Conservation (phyloP, 768 basidiomycete genomes). For the Leccinellum albellum region DNA sequence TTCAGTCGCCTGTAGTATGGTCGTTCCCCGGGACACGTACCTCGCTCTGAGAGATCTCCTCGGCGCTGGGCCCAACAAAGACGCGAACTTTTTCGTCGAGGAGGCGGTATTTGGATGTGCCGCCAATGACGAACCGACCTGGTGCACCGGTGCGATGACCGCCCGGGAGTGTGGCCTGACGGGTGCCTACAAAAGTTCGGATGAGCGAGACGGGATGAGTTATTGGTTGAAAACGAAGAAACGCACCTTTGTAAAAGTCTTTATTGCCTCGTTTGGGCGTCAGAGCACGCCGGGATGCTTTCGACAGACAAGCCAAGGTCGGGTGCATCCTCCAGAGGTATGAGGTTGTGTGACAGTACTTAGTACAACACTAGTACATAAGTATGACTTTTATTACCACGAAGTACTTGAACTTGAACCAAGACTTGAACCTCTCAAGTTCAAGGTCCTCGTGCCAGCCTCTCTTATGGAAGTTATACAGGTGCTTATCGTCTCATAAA, state of each 20-base stretch:
- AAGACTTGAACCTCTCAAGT: no score
- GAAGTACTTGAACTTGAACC: background rate
- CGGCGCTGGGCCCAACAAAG: conserved; percentile 74
- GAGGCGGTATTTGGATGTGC: conserved; percentile 77
- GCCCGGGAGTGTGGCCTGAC: conserved; percentile 80
- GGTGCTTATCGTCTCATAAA: background rate
- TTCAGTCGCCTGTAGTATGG: background rate
- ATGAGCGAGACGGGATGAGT: background rate
- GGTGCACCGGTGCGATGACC: conserved; percentile 86
- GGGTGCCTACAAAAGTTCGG: conserved; percentile 51
- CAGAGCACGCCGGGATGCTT: conserved; percentile 79
- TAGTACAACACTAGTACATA: background rate
- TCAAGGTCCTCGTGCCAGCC: background rate
- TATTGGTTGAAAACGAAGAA: background rate
- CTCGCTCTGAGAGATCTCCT: conserved; percentile 53
- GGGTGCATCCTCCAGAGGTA: conserved; percentile 60
- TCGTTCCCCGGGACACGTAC: conserved; percentile 36
- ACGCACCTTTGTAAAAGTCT: conserved; percentile 92
- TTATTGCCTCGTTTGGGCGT: conserved; percentile 90
- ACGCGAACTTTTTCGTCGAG: conserved; percentile 80
- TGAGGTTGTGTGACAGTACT: background rate
- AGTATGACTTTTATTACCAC: no score
- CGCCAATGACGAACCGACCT: conserved; percentile 74
- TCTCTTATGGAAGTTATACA: background rate
- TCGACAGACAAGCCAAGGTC: conserved; percentile 65